Evolutionary conservation across 805 yeast genomes (phyloP).

Genomic region (Saturnispora saitoi): DNA sequence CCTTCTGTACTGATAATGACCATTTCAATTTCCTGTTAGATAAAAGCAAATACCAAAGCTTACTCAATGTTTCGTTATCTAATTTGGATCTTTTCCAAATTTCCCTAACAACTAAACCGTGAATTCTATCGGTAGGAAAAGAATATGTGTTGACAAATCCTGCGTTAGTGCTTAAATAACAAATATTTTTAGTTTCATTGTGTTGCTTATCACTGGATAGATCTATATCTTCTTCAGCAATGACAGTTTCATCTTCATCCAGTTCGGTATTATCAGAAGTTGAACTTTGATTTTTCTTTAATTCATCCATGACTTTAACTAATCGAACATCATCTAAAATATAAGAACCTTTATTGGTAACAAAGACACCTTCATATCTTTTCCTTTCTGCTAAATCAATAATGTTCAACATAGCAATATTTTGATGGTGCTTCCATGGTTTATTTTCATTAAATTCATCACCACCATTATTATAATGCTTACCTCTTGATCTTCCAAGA

Average conservation of each 20-base stretch:
- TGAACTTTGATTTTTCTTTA: not conserved
- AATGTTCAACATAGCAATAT: slow-evolving; percentile 18
- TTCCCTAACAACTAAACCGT: slow-evolving; percentile 60
- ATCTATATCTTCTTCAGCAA: not conserved
- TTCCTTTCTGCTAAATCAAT: slow-evolving; percentile 57
- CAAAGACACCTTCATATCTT: slow-evolving; percentile 92
- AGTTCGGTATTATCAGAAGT: not conserved
- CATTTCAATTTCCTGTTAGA: slow-evolving; percentile 40
- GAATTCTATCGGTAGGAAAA: slow-evolving; percentile 26
- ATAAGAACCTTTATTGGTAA: slow-evolving; percentile 68
- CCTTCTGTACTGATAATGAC: slow-evolving; percentile 4
- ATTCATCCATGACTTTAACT: not conserved
- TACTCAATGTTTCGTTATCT: slow-evolving; percentile 48
- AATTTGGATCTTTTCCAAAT: slow-evolving; percentile 77
- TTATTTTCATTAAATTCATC: slow-evolving; percentile 70
- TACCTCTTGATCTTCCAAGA: slow-evolving; percentile 16
- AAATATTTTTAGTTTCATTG: not conserved
- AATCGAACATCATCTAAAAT: slow-evolving; percentile 19
- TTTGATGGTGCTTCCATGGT: slow-evolving; percentile 87
- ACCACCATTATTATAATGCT: slow-evolving; percentile 29
- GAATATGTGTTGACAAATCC: slow-evolving; percentile 11
- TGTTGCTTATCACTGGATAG: not conserved
- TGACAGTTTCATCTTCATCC: not conserved
- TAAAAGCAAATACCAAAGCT: slow-evolving; percentile 72
- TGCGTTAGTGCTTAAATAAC: not conserved